Conservation (phyloP, 352 stramenopile species). For the Phytophthora sansomeana region DNA sequence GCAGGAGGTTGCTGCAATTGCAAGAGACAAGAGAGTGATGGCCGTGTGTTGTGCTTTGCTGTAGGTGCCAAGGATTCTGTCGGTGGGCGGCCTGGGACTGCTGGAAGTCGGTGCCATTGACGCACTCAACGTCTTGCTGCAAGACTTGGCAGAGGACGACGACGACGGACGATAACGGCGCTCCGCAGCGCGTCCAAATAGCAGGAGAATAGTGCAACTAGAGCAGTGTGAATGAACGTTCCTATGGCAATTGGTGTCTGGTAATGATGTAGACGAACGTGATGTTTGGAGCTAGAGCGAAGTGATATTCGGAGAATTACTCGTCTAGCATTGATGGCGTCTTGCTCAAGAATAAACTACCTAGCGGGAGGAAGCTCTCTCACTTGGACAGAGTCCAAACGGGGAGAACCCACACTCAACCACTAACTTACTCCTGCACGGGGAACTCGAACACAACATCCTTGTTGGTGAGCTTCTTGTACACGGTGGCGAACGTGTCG, state of each 20-base stretch:
- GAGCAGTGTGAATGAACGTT: constrained; percentile 3
- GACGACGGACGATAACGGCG: constrained; percentile 78
- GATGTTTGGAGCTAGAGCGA: constrained; percentile 14
- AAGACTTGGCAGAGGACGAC: constrained; percentile 61
- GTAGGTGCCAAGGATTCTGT: constrained; percentile 59
- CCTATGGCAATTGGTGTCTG: neutral
- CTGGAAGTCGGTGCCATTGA: constrained; percentile 53
- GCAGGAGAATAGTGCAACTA: constrained; percentile 10
- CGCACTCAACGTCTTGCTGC: constrained; percentile 44
- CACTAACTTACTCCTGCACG: constrained; percentile 85
- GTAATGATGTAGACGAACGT: constrained; percentile 7
- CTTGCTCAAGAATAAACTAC: constrained; percentile 71
- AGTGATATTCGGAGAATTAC: constrained; percentile 39
- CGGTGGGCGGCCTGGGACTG: constrained; percentile 37
- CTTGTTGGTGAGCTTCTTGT: constrained; percentile 99
- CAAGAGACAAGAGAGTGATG: neutral
- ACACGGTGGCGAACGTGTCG: constrained; percentile 99
- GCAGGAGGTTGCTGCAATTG: neutral
- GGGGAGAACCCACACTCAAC: constrained; percentile 36
- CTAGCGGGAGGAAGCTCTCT: constrained; percentile 38
- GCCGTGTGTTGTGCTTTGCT: constrained; percentile 8
- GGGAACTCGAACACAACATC: constrained; percentile 99
- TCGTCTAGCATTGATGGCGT: constrained; percentile 36
- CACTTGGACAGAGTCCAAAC: neutral
- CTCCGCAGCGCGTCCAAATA: constrained; percentile 43